These are phyloP conservation scores for Ceratobasidium sp. DNA, from an alignment of 1,284 basidiomycete genomes.

Conservation along the genomic window DNA sequence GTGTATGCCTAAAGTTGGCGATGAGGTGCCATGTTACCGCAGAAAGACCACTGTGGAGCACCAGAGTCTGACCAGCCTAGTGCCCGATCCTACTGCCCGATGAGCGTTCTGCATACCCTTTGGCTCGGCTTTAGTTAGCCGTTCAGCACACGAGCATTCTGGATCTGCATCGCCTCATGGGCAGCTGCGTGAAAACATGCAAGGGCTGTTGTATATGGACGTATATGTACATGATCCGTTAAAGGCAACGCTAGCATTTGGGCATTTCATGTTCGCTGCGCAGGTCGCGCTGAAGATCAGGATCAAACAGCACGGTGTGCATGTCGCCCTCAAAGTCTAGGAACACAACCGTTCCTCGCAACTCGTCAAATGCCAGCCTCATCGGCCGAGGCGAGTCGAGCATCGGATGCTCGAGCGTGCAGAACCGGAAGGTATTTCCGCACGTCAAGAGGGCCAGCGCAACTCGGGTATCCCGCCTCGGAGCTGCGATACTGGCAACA, in stretches of 20 bases:
- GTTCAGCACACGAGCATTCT: not conserved
- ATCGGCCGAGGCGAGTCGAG: not conserved
- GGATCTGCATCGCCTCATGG: not conserved
- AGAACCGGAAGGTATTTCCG: not conserved
- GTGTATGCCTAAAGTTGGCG: conserved; percentile 14
- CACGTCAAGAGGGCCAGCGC: conserved; percentile 11
- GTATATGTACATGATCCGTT: not conserved
- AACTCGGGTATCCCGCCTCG: conserved; percentile 7
- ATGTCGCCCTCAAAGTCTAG: conserved; percentile 5
- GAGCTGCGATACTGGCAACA: conserved; percentile 15
- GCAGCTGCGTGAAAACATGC: not conserved
- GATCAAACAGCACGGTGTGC: conserved; percentile 21
- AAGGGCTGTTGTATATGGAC: not conserved
- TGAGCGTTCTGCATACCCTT: conserved; percentile 6
- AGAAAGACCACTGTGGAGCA: conserved; percentile 20
- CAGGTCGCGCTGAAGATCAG: not conserved
- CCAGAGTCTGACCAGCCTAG: conserved; percentile 4
- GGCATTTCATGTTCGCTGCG: conserved; percentile 8
- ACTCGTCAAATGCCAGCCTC: conserved; percentile 22
- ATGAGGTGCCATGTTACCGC: not conserved
- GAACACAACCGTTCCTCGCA: conserved; percentile 16
- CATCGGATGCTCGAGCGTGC: not conserved
- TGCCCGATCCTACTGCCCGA: conserved; percentile 25
- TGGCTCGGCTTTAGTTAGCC: conserved; percentile 17
- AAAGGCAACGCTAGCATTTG: conserved; percentile 2